phyloP scores from a whole-genome alignment of 179 eudicot species.

The Actinidia polygama region DNA sequence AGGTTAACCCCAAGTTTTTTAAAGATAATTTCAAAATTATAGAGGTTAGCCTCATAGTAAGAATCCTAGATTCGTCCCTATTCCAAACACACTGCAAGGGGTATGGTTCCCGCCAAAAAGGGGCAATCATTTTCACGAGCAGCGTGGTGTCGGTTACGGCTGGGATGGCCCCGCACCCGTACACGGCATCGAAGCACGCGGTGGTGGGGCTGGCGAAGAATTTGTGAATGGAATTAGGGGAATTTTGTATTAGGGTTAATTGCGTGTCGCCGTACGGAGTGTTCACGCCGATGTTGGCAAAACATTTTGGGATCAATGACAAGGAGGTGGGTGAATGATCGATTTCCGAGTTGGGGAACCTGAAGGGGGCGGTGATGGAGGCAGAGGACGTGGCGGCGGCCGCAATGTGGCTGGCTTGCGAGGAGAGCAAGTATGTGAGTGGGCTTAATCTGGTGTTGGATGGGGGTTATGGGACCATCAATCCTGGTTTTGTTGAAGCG shows the following conservation, averaged over 20 bases:
- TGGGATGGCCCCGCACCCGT: conserved; percentile 38
- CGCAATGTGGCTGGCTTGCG: conserved; percentile 43
- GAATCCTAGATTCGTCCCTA: too few species aligned
- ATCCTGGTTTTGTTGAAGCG: too few species aligned
- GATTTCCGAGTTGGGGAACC: conserved; percentile 23
- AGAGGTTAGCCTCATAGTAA: too few species aligned
- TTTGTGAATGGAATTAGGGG: conserved; percentile 44
- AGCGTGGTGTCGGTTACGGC: conserved; percentile 30
- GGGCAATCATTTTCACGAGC: conserved; percentile 46
- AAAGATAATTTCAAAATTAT: too few species aligned
- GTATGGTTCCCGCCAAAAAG: conserved; percentile 39
- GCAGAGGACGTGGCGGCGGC: conserved; percentile 45
- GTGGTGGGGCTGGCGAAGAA: conserved; percentile 44
- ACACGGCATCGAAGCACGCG: conserved; percentile 48
- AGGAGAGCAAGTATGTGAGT: conserved; percentile 44
- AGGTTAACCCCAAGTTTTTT: too few species aligned
- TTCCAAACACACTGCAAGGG: conserved; percentile 49
- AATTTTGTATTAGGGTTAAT: conserved; percentile 49
- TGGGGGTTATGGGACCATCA: conserved; percentile 44
- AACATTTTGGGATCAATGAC: neutral
- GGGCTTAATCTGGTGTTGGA: conserved; percentile 51
- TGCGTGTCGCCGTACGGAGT: conserved; percentile 37
- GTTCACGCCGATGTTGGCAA: conserved; percentile 26
- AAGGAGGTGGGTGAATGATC: conserved; percentile 14
- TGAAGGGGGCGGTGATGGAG: conserved; percentile 35